Evolutionary conservation across 1,284 basidiomycete species (phyloP), one percentile per base, ranked within the genome.

Genomic region (Papiliotrema nemorosa): DNA sequence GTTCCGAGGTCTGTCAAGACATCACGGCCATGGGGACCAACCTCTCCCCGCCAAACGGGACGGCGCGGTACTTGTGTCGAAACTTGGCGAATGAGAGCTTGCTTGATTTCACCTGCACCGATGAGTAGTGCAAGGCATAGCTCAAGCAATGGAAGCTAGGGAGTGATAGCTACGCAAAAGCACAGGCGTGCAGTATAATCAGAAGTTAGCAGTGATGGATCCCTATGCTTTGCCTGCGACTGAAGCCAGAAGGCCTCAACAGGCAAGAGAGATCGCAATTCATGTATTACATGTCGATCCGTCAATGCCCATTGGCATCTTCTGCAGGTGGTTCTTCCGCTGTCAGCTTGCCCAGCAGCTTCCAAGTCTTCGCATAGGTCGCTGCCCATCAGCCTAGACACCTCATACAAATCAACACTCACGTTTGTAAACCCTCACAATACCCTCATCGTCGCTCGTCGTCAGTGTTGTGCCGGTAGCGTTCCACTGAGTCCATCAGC

Each of bases 361-460:
- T 71, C 73, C 73, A 75, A 35, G 62, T 63, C 48, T 70, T 70
- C 14, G 72, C 69, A 52, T 74, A 75, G 2, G 72, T 74, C 12
- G 72, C 70, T 74, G 51, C 18, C 14, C 9, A 36, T 66, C 48
- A 69, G 65, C 47, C 10, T 45, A 2, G 24, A 21, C 21, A 13
- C n/a, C 3, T 3, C 38, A 38, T 34, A 27, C 14, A 27, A 3
- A 33, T 16, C 31, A n/a, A 7, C n/a, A 60, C 72, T 58, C 39
- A 76, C 74, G 85, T 72, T 94, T 94, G 87, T 90, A 96, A 33
- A 96, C 73, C 20, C 90, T 79, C 27, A 96, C 82, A 14, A 86
- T 81, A 0, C 90, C 92, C 56, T 96, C 92, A 58, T 92, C 91
- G 4, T 90, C 90, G 2, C 86, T 84, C 0, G 88, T 90, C 1